Evolutionary conservation across 2,329 filamentous ascomycete species (phyloP).

Genomic region (Coniochaeta sp.): DNA sequence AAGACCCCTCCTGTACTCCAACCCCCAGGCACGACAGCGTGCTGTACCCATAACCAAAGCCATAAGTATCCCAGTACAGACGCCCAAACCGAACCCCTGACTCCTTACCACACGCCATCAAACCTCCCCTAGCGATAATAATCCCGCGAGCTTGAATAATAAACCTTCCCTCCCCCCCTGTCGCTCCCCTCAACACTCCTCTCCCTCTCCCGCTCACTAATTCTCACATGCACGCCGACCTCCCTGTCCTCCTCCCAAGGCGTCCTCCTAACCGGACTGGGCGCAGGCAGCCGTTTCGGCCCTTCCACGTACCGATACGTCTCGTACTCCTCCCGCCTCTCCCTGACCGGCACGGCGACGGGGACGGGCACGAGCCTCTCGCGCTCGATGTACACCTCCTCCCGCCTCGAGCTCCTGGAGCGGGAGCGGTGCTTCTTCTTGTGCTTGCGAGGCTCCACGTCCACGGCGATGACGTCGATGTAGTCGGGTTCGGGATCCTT

Average conservation of each 20-base stretch:
- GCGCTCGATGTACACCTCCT: constrained; percentile 45
- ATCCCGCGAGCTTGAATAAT: too few relatives aligned
- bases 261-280: constrained; percentile 22
- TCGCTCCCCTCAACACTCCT: background rate
- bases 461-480: constrained; percentile 36
- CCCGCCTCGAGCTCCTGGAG: constrained; percentile 27
- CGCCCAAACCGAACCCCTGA: too few relatives aligned
- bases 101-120: too few relatives aligned
- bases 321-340: constrained; percentile 30
- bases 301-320: constrained; percentile 48
- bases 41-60: too few relatives aligned
- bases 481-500: constrained; percentile 16
- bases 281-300: constrained; percentile 28
- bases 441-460: constrained; percentile 27
- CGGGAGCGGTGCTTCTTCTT: constrained; percentile 18
- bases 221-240: constrained; percentile 15
- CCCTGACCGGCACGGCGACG: constrained; percentile 12
- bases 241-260: constrained; percentile 15
- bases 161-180: background rate
- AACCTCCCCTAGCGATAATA: too few relatives aligned
- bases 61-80: too few relatives aligned
- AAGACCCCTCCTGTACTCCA: too few relatives aligned
- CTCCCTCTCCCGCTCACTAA: constrained; percentile 23
- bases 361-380: constrained; percentile 39
- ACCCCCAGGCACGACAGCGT: too few relatives aligned